These are phyloP conservation scores for Arthrobotrys sinensis DNA, from an alignment of 2,329 filamentous ascomycete genomes.

Conservation along the genomic window DNA sequence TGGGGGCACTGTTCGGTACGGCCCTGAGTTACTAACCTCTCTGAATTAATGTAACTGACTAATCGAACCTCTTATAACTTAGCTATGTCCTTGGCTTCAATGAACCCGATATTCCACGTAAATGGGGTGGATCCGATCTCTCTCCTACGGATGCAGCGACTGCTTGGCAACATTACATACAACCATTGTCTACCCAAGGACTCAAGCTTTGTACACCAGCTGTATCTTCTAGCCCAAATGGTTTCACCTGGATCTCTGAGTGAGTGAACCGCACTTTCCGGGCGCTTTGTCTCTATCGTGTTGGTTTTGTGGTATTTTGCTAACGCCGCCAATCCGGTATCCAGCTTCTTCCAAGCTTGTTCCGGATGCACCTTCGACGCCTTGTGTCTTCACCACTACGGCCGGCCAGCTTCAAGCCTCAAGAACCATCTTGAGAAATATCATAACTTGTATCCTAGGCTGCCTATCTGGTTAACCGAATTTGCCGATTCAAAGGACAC, in stretches of 20 bases:
- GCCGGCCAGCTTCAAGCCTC: constrained; percentile 17
- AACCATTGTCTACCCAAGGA: constrained; percentile 17
- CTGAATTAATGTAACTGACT: not conserved
- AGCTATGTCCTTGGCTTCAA: constrained; percentile 34
- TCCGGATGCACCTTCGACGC: constrained; percentile 16
- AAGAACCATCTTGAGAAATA: constrained; percentile 22
- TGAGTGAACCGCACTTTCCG: not conserved
- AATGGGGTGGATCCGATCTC: constrained; percentile 30
- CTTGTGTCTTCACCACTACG: constrained; percentile 33
- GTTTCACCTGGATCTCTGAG: constrained; percentile 21
- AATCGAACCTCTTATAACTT: not conserved
- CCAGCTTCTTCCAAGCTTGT: constrained; percentile 19
- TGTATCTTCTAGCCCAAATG: constrained; percentile 19
- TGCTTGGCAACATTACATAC: constrained; percentile 16
- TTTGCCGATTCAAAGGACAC: constrained; percentile 35
- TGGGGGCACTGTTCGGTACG: constrained; percentile 13
- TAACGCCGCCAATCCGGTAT: not conserved
- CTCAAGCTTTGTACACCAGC: constrained; percentile 21
- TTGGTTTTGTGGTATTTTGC: constrained; percentile 10
- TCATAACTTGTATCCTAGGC: constrained; percentile 3
- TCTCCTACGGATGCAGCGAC: not conserved
- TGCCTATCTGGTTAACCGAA: constrained; percentile 29
- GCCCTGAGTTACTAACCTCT: not conserved
- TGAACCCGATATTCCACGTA: constrained; percentile 29
- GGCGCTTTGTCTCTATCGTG: not conserved